These are phyloP conservation scores for Naganishia cerealis DNA, from an alignment of 1,284 basidiomycete species.

Conservation along the genomic window DNA sequence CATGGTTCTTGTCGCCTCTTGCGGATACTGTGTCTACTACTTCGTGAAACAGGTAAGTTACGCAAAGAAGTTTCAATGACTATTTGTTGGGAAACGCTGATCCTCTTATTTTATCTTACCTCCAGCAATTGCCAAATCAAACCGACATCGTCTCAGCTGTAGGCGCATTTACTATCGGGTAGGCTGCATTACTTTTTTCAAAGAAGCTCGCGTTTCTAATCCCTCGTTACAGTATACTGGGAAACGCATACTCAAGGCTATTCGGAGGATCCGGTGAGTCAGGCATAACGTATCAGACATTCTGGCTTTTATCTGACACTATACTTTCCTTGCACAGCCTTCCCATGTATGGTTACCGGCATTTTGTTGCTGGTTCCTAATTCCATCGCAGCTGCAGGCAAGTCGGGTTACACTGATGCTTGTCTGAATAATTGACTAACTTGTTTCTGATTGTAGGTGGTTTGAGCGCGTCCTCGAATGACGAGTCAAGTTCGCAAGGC, in stretches of 20 bases:
- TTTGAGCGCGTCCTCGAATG: conserved; percentile 32
- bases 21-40: conserved; percentile 42
- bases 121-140: conserved; percentile 38
- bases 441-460: conserved; percentile 22
- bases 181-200: not conserved
- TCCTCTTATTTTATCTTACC: not conserved
- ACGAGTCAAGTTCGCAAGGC: conserved; percentile 21
- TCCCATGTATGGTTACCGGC: conserved; percentile 42
- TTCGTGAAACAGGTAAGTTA: conserved; percentile 38
- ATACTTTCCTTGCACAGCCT: conserved; percentile 28
- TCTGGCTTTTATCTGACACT: not conserved
- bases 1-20: conserved; percentile 40
- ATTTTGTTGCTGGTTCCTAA: conserved; percentile 42
- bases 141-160: conserved; percentile 41
- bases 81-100: not conserved
- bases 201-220: not conserved
- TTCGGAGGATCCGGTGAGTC: conserved; percentile 37
- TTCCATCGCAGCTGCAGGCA: conserved; percentile 41
- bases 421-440: not conserved
- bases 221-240: conserved; percentile 35
- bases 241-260: conserved; percentile 42
- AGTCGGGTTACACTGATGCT: not conserved
- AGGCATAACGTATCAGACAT: not conserved
- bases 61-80: not conserved
- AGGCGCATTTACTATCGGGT: conserved; percentile 42